A percentile compares a stretch with the other conserved stretches of the same genome.
Evolutionary conservation across 129 eudicot species (phyloP).

Genomic region (Arctium minus): DNA sequence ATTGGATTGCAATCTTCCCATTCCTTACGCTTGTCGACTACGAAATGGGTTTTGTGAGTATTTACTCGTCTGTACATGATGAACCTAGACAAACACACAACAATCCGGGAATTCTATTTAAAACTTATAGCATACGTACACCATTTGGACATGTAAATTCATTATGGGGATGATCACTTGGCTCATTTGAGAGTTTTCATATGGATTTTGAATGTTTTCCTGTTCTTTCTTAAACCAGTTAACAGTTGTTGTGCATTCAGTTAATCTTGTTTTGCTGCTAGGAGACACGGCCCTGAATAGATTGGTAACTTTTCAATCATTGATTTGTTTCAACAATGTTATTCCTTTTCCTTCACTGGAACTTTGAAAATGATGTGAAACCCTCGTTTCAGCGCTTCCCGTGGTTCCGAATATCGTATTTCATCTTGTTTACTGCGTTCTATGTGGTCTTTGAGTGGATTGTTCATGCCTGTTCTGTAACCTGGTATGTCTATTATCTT

Average conservation of each 20-base stretch:
- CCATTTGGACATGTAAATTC: neutral
- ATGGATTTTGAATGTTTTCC: neutral
- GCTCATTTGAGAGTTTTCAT: neutral
- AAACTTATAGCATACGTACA: neutral
- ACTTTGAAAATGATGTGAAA: neutral
- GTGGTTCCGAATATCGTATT: conserved; percentile 69
- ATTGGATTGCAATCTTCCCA: conserved; percentile 76
- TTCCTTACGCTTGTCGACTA: conserved; percentile 55
- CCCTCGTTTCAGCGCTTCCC: conserved; percentile 63
- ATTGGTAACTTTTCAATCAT: conserved; percentile 44
- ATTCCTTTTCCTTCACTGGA: neutral
- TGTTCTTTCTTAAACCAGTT: conserved; percentile 40
- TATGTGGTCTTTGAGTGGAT: conserved; percentile 82
- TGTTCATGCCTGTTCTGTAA: conserved; percentile 53
- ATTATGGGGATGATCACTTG: neutral
- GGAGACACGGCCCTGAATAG: conserved; percentile 76
- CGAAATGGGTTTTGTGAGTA: conserved; percentile 64
- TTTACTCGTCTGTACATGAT: neutral
- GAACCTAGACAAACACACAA: neutral
- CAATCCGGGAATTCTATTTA: neutral
- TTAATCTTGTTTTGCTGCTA: conserved; percentile 58
- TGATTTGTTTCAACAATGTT: neutral
- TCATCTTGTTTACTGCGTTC: conserved; percentile 54
- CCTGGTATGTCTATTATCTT: conserved; percentile 42
- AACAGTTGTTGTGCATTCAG: conserved; percentile 66